Conservation (phyloP, 768 basidiomycete species). For the Favolaschia claudopus region DNA sequence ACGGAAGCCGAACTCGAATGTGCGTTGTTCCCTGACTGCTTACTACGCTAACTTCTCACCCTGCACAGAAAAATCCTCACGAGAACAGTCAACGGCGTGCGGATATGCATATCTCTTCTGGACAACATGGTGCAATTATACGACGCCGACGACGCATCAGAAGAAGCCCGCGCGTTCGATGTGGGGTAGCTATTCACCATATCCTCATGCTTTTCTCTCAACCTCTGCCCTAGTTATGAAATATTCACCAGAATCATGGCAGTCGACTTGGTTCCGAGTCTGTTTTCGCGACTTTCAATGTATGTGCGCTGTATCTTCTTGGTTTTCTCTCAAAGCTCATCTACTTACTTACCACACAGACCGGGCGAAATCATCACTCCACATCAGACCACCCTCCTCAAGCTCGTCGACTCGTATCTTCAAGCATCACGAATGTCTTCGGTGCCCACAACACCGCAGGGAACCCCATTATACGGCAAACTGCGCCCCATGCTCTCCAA, state of each 20-base stretch:
- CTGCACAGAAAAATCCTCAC: conserved; percentile 58
- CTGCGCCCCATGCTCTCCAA: conserved; percentile 69
- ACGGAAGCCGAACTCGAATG: conserved; percentile 63
- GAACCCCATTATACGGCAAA: conserved; percentile 46
- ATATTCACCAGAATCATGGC: conserved; percentile 71
- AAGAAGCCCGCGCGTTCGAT: conserved; percentile 79
- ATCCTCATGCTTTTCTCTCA: conserved; percentile 9
- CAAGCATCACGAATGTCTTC: conserved; percentile 55
- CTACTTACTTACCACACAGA: conserved; percentile 44
- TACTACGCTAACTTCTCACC: conserved; percentile 6
- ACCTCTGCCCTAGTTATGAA: conserved; percentile 51
- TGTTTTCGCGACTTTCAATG: conserved; percentile 71
- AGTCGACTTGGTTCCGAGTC: conserved; percentile 62
- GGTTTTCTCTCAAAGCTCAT: conserved; percentile 24
- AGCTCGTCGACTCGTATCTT: too few species aligned
- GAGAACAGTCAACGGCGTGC: conserved; percentile 61
- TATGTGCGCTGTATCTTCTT: too few species aligned
- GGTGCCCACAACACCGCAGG: conserved; percentile 33
- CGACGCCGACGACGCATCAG: conserved; percentile 70
- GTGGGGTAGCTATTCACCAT: conserved; percentile 61
- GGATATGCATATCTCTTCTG: conserved; percentile 73
- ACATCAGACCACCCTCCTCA: conserved; percentile 86
- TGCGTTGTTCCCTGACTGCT: conserved; percentile 37
- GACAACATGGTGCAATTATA: conserved; percentile 76
- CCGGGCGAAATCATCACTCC: conserved; percentile 78